These are phyloP conservation scores for Thermochaetoides thermophila DNA, from an alignment of 495 filamentous ascomycete genomes.

Conservation along the genomic window DNA sequence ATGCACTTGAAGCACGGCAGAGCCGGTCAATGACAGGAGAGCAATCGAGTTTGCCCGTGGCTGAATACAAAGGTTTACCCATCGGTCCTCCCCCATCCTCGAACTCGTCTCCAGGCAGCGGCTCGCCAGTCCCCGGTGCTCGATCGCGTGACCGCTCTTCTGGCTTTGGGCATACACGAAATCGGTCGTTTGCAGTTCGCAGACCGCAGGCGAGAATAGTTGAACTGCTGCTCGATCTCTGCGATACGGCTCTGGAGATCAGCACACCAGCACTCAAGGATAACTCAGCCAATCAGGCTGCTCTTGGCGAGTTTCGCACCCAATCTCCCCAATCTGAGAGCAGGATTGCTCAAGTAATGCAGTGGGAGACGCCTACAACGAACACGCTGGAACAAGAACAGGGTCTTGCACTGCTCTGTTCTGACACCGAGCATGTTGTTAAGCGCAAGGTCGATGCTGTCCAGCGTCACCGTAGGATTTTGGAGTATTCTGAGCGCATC, in stretches of 20 bases:
- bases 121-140: constrained; percentile 44
- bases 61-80: constrained; percentile 81
- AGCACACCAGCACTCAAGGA: constrained; percentile 87
- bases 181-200: constrained; percentile 70
- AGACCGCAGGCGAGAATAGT: constrained; percentile 83
- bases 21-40: constrained; percentile 52
- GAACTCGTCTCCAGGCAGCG: constrained; percentile 43
- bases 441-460: constrained; percentile 85
- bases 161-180: constrained; percentile 57
- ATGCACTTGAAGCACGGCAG: constrained; percentile 73
- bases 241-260: constrained; percentile 90
- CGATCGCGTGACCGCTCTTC: constrained; percentile 71
- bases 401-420: constrained; percentile 71
- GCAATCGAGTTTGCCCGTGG: constrained; percentile 35
- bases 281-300: constrained; percentile 45
- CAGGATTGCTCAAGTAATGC: constrained; percentile 77
- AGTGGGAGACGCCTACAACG: constrained; percentile 87
- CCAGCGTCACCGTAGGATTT: constrained; percentile 75
- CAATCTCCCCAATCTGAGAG: constrained; percentile 92
- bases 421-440: constrained; percentile 71
- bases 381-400: constrained; percentile 91
- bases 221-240: constrained; percentile 84
- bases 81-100: constrained; percentile 65
- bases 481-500: constrained; percentile 93
- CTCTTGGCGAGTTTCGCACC: constrained; percentile 61